phyloP scores from a whole-genome alignment of 2,329 filamentous ascomycete species.

The Elsinoe australis region DNA sequence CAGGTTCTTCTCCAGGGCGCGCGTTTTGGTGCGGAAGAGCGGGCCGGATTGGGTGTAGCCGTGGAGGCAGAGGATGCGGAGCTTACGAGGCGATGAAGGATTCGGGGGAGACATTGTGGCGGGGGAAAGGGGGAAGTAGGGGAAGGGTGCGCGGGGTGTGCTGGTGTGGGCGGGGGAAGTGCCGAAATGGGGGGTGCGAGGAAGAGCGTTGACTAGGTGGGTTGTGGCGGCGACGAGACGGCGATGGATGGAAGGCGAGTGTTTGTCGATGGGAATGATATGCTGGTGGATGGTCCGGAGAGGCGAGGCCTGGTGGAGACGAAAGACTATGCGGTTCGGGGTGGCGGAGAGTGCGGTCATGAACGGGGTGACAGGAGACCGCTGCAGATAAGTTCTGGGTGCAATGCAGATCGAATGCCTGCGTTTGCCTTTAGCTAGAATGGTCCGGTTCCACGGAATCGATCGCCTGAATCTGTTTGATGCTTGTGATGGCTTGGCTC shows the following conservation, averaged over 20 bases:
- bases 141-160: neutral
- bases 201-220: too few relatives aligned
- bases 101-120: neutral
- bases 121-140: neutral
- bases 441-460: too few relatives aligned
- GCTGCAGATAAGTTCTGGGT: neutral
- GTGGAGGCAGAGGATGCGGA: slow-evolving; percentile 46
- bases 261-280: neutral
- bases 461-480: too few relatives aligned
- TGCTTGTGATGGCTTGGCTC: too few relatives aligned
- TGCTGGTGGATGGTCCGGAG: neutral
- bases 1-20: slow-evolving; percentile 74
- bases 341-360: neutral
- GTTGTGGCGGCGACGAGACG: too few relatives aligned
- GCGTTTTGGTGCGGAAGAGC: slow-evolving; percentile 80
- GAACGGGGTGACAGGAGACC: neutral
- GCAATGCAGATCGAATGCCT: too few relatives aligned
- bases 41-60: slow-evolving; percentile 86
- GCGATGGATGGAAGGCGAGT: neutral
- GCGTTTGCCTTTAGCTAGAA: too few relatives aligned
- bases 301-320: neutral
- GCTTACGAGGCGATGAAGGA: slow-evolving; percentile 22
- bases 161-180: too few relatives aligned
- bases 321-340: neutral
- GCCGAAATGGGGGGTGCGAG: too few relatives aligned